These are phyloP conservation scores for Pedinophyceae sp. DNA, from an alignment of 139 green algal genomes.

Conservation along the genomic window DNA sequence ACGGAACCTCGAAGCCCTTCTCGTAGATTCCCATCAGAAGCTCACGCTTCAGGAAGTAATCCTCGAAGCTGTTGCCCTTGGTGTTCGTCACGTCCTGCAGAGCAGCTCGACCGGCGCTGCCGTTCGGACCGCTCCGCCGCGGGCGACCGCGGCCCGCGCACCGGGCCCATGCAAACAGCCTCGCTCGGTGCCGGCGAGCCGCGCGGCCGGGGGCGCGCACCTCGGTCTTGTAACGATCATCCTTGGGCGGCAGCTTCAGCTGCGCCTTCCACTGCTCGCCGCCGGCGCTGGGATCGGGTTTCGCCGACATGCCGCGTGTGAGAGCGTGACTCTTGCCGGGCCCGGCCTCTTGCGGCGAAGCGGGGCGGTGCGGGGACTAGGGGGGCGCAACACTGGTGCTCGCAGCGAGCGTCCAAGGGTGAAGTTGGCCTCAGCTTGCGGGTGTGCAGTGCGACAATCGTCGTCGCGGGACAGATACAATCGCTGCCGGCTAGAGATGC, in stretches of 20 bases:
- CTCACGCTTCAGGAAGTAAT: slow-evolving; percentile 96
- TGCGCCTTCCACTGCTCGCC: slow-evolving; percentile 73
- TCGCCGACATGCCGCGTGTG: no score
- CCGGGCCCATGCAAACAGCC: background rate
- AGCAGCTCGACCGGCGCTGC: background rate
- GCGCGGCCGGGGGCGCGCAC: slow-evolving; percentile 20
- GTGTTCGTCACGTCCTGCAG: slow-evolving; percentile 90
- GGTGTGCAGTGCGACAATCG: no score
- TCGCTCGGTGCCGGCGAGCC: background rate
- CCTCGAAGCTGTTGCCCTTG: slow-evolving; percentile 97
- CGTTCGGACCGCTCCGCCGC: background rate
- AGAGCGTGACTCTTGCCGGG: no score
- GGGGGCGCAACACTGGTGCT: no score
- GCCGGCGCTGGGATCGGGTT: no score
- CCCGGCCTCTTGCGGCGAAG: no score
- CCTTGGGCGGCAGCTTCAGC: slow-evolving; percentile 64
- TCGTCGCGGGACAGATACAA: no score
- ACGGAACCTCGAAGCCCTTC: slow-evolving; percentile 71
- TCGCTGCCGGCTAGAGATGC: no score
- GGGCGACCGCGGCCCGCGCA: background rate
- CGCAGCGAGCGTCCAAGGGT: no score
- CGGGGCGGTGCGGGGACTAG: no score
- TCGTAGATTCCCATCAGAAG: slow-evolving; percentile 99
- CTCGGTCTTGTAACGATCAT: slow-evolving; percentile 76
- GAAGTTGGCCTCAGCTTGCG: no score